Evolutionary conservation across 2,329 filamentous ascomycete species (phyloP).

Genomic region (Epichloe scottii): DNA sequence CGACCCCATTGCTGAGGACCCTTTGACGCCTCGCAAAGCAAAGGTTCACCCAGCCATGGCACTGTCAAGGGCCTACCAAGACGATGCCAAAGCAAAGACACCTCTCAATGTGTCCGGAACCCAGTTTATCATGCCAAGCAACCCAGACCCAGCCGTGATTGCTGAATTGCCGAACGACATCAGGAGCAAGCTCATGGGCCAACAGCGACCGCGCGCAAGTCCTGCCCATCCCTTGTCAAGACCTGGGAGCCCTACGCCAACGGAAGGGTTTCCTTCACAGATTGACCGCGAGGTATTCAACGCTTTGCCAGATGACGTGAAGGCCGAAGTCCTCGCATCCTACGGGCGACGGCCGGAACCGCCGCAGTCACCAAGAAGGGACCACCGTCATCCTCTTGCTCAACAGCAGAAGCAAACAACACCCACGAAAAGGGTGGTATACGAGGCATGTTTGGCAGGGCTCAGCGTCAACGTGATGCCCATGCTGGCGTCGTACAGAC

Average conservation of each 20-base stretch:
- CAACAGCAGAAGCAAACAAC: conserved; percentile 42
- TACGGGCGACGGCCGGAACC: conserved; percentile 38
- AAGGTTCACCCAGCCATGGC: conserved; percentile 41
- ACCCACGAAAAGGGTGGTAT: conserved; percentile 51
- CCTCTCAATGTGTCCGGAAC: conserved; percentile 73
- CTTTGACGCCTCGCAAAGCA: conserved; percentile 38
- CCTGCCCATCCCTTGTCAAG: conserved; percentile 15
- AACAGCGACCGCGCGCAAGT: conserved; percentile 31
- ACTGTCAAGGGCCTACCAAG: conserved; percentile 34
- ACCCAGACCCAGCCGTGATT: conserved; percentile 70
- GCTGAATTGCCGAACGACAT: conserved; percentile 79
- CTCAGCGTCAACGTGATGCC: conserved; percentile 38
- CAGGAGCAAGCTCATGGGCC: conserved; percentile 57
- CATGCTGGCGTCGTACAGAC: conserved; percentile 57
- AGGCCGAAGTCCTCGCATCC: conserved; percentile 66
- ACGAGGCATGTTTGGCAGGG: conserved; percentile 28
- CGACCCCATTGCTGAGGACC: conserved; percentile 45
- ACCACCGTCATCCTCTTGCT: conserved; percentile 38
- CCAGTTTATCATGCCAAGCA: conserved; percentile 80
- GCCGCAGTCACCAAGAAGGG: conserved; percentile 36
- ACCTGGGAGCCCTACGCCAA: conserved; percentile 28
- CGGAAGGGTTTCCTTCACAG: conserved; percentile 52
- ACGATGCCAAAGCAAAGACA: conserved; percentile 44
- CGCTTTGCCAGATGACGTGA: conserved; percentile 74
- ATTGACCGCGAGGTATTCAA: conserved; percentile 76